Percentiles rank a stretch among this genome's conserved stretches.
Evolutionary conservation across 495 filamentous ascomycete genomes (phyloP).

Genomic region (Penicillium atrosanguineum): DNA sequence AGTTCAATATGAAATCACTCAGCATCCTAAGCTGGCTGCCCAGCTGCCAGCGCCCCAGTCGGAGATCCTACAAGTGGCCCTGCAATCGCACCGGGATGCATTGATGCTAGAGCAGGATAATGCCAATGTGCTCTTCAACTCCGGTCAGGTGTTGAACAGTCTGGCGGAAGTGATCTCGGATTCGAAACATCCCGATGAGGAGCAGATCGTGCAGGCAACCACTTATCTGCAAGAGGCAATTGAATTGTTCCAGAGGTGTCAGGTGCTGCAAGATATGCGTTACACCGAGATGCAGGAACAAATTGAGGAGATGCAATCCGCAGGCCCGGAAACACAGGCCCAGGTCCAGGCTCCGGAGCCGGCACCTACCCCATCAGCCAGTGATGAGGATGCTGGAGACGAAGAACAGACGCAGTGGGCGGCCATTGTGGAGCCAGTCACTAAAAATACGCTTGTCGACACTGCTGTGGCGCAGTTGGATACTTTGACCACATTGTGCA

Average conservation of each 20-base stretch:
- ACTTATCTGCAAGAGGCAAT: conserved; percentile 59
- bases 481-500: conserved; percentile 56
- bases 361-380: conserved; percentile 4
- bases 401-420: conserved; percentile 58
- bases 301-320: conserved; percentile 40
- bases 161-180: conserved; percentile 58
- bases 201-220: conserved; percentile 38
- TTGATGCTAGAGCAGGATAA: conserved; percentile 57
- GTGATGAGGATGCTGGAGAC: conserved; percentile 21
- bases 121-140: conserved; percentile 67
- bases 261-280: conserved; percentile 55
- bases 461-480: conserved; percentile 61
- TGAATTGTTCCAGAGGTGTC: conserved; percentile 60
- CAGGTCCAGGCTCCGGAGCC: conserved; percentile 18
- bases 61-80: conserved; percentile 52
- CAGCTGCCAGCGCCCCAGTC: conserved; percentile 51
- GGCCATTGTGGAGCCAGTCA: conserved; percentile 59
- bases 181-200: conserved; percentile 39
- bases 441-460: conserved; percentile 60
- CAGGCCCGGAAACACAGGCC: conserved; percentile 19
- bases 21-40: conserved; percentile 54
- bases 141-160: conserved; percentile 63
- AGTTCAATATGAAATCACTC: conserved; percentile 63
- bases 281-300: conserved; percentile 52
- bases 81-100: conserved; percentile 61